Conservation (phyloP, 129 eudicot genomes). For the Dittrichia graveolens region DNA sequence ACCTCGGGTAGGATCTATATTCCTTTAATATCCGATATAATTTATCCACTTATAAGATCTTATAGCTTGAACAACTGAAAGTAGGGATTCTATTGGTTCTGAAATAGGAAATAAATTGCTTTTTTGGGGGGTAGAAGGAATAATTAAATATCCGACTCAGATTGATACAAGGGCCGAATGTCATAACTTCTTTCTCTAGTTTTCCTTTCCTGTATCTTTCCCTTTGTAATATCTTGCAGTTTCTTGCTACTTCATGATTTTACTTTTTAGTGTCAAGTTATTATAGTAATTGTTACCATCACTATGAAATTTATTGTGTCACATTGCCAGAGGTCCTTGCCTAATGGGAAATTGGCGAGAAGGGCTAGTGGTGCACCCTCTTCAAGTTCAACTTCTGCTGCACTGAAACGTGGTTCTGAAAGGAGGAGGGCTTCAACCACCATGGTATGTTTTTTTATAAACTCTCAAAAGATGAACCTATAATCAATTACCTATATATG, state of each 20-base stretch:
- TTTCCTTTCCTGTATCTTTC: neutral
- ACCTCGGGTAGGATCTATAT: constrained; percentile 60
- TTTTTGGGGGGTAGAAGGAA: neutral
- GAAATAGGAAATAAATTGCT: neutral
- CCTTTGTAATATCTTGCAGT: constrained; percentile 16
- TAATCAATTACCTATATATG: neutral
- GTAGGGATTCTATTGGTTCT: constrained; percentile 22
- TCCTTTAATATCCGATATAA: neutral
- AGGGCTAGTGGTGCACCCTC: constrained; percentile 59
- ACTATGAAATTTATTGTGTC: neutral
- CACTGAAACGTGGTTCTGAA: constrained; percentile 58
- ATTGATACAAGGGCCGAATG: neutral
- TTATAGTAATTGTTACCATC: constrained; percentile 3
- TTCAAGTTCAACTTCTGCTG: constrained; percentile 55
- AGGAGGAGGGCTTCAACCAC: constrained; percentile 58
- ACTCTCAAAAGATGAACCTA: neutral
- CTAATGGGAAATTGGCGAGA: constrained; percentile 64
- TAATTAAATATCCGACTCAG: neutral
- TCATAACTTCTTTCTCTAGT: neutral
- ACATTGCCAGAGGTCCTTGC: constrained; percentile 51
- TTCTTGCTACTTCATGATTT: constrained; percentile 9
- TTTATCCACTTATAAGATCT: constrained; percentile 15
- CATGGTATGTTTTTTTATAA: constrained; percentile 42
- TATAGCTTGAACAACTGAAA: neutral
- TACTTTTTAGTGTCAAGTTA: neutral